Base-by-base conservation (phyloP, 2,329 filamentous ascomycete genomes). In the Pseudofabraea citricarpa region DNA sequence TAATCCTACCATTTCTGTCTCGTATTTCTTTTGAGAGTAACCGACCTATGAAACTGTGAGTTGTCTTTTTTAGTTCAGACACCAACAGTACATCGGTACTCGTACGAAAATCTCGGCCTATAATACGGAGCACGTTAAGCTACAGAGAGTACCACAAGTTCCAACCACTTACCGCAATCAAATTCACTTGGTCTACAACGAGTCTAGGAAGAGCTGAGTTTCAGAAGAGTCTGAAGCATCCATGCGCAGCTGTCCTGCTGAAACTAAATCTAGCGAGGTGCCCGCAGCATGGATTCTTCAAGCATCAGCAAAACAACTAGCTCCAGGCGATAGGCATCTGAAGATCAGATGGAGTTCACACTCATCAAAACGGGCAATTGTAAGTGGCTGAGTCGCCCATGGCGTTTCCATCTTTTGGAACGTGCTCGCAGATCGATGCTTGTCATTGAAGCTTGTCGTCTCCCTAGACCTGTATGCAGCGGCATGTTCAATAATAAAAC, bases 181-280 rank as follows among this genome's bases (percentile, higher is more conserved):
- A n/a, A n/a, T n/a, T n/a, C n/a, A n/a, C n/a, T n/a, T n/a, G n/a
- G n/a, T n/a, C n/a, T n/a, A n/a, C n/a, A n/a, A n/a, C n/a, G n/a
- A n/a, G n/a, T n/a, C n/a, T n/a, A n/a, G n/a, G n/a, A n/a, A n/a
- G n/a, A n/a, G n/a, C n/a, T n/a, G n/a, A n/a, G 27, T 31, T 31
- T 31, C 27, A 31, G 13, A 12, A 5, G 27, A 15, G 27, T 31
- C 27, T n/a, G 27, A 31, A 31, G 27, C 19, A 13, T 37, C 20
- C 39, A 45, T 26, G 50, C 39, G 39, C 47, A 42, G 44, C 36
- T 18, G 27, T 32, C 45, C 29, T 37, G 35, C 41, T 22, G 36
- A 46, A 37, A 37, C 36, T 39, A 40, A 33, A 40, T 47, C 21
- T 26, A 12, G 27, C 13, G 27, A 31, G 13, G 13, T 15, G 27